Conservation (phyloP, 345 rosid genomes). For the Leavenworthia alabamica region DNA sequence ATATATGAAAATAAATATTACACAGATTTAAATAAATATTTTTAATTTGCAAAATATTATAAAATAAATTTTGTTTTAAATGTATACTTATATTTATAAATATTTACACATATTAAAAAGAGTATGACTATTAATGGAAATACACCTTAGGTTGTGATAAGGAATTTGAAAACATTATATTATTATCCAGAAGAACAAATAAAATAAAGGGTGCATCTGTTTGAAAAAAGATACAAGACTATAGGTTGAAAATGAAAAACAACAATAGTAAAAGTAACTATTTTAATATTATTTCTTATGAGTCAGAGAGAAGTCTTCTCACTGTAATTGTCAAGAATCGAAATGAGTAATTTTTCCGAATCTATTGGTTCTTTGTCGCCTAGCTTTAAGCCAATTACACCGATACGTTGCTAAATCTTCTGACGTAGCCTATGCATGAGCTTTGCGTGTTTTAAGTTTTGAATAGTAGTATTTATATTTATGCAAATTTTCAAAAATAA, state of each 20-base stretch:
- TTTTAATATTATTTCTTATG: not conserved
- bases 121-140: too few species aligned
- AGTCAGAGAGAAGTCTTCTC: conserved; percentile 11
- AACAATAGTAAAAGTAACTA: conserved; percentile 8
- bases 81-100: too few species aligned
- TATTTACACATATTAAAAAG: too few species aligned
- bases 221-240: conserved; percentile 5
- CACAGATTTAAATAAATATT: too few species aligned
- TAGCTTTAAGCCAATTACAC: conserved; percentile 25
- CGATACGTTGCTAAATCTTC: conserved; percentile 20
- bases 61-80: too few species aligned
- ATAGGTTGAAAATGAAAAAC: conserved; percentile 6
- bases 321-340: conserved; percentile 25
- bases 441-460: conserved; percentile 17
- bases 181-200: conserved; percentile 7
- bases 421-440: conserved; percentile 10
- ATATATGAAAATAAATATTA: too few species aligned
- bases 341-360: conserved; percentile 11
- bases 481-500: not conserved
- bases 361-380: conserved; percentile 29
- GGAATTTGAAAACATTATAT: too few species aligned
- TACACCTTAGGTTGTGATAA: too few species aligned
- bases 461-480: conserved; percentile 5
- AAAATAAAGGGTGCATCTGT: not conserved
- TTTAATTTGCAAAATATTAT: too few species aligned